Evolutionary conservation across 352 stramenopile species (phyloP).

Genomic region (Pythium grandisporangium): DNA sequence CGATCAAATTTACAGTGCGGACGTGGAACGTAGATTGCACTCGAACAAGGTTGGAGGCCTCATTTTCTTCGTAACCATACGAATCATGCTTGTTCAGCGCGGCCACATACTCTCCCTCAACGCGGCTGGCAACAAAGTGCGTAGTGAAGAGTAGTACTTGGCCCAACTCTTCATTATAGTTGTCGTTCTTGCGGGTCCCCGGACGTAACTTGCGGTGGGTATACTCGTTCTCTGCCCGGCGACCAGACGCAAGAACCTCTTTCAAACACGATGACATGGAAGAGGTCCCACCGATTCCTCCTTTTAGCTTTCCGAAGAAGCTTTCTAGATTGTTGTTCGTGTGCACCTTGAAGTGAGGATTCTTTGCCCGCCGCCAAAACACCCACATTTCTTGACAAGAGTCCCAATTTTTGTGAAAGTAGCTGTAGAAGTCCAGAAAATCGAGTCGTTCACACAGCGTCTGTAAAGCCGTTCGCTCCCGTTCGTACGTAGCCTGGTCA

Average conservation of each 20-base stretch:
- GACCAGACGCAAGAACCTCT: neutral
- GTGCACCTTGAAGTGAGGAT: slow-evolving; percentile 11
- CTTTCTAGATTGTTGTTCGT: slow-evolving; percentile 12
- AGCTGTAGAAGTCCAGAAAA: slow-evolving; percentile 3
- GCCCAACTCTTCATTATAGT: slow-evolving; percentile 1
- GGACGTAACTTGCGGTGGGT: neutral
- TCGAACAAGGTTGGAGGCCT: no score
- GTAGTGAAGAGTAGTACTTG: slow-evolving; percentile 1
- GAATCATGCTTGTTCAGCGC: no score
- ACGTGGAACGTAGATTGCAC: no score
- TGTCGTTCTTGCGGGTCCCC: neutral
- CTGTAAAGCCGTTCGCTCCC: neutral
- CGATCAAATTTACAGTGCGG: no score
- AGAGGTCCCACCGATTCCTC: neutral
- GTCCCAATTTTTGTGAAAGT: slow-evolving; percentile 17
- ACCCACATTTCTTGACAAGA: slow-evolving; percentile 18
- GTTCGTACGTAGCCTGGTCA: slow-evolving; percentile 1
- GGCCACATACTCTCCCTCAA: slow-evolving; percentile 1
- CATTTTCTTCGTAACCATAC: no score
- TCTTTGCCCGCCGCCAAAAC: neutral
- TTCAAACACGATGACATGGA: neutral
- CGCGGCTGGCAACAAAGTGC: neutral
- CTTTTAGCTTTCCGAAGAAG: slow-evolving; percentile 8
- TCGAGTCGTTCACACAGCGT: neutral
- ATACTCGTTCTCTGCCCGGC: neutral